These are phyloP conservation scores for Cicer pinnatifidum DNA, from an alignment of 306 rosid genomes.

Conservation along the genomic window DNA sequence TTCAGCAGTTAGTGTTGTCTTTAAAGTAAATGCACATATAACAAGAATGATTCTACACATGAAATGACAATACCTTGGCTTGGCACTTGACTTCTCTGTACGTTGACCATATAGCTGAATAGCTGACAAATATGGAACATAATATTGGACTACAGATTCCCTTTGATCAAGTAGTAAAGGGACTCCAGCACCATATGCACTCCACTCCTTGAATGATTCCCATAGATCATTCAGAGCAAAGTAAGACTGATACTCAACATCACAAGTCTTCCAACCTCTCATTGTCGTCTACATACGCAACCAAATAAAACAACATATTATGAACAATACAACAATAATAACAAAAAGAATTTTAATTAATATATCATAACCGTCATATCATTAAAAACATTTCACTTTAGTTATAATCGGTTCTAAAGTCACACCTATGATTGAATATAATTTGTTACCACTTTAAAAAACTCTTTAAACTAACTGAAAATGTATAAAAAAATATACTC, in stretches of 20 bases:
- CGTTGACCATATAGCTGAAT: slow-evolving; percentile 78
- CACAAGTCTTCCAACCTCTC: slow-evolving; percentile 83
- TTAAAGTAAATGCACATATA: slow-evolving; percentile 24
- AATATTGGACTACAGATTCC: slow-evolving; percentile 83
- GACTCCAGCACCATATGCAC: slow-evolving; percentile 93
- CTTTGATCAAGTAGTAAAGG: slow-evolving; percentile 71
- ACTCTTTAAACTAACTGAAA: too few relatives aligned
- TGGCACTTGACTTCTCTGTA: slow-evolving; percentile 53
- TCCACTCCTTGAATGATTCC: slow-evolving; percentile 91
- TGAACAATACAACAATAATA: slow-evolving; percentile 9
- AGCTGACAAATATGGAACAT: slow-evolving; percentile 91
- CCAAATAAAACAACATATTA: slow-evolving; percentile 30
- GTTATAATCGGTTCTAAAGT: too few relatives aligned
- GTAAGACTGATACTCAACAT: slow-evolving; percentile 78
- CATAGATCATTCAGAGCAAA: slow-evolving; percentile 83
- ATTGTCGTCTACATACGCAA: slow-evolving; percentile 67
- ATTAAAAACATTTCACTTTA: too few relatives aligned
- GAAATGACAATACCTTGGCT: slow-evolving; percentile 65
- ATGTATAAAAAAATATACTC: too few relatives aligned
- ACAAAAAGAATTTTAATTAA: background rate
- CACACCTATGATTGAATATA: too few relatives aligned
- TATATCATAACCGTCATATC: too few relatives aligned
- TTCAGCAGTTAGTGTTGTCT: background rate
- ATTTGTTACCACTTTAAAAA: too few relatives aligned
- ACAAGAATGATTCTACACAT: background rate